Evolutionary conservation across 208 protist species (phyloP), one percentile per base, ranked within the genome.

Genomic region (Leishmania guyanensis): DNA sequence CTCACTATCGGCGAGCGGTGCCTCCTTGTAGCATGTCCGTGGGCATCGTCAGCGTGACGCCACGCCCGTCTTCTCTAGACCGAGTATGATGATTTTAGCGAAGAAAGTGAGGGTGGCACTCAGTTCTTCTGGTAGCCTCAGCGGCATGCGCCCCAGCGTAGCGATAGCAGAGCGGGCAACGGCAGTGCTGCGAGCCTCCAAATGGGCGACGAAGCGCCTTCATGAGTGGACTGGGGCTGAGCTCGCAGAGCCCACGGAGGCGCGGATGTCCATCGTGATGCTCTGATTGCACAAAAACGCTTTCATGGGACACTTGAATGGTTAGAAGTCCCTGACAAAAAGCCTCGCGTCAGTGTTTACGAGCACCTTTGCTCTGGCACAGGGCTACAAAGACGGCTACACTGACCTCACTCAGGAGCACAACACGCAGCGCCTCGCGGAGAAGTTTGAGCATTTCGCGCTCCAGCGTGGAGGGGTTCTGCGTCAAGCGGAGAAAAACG

Each of bases 401-500:
- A 39, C 84, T 92, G 56, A 78, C 75, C 16, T 73, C 85, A 62
- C 89, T 90, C 17, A 91, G 81, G 64, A 95, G 86, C 16, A 98
- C 84, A 16, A 92, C 90, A n/a, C 98, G 83, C 46, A 99, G 90
- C 9, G 96, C 94, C 62, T 90, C 86, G 29, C 86, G 90, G 10
- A 98, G 79, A 16, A 94, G 91, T 70, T 91, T 46, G 74, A 89
- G 91, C 8, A 99, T 96, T 66, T 98, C 89, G 22, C 43, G 65
- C 65, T 99, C 87, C 39, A 98, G 79, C 3, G 87, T 78, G 16
- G 92, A 88, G n/a, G 89, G 82, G 78, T 92, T 95, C 75, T 98
- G 87, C 26, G 97, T 98, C 14, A 98, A 84, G 72, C 92, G 84
- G 68, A 99, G 83, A 79, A 99, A 98, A 9, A 94, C 90, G 36